Percentiles rank a stretch among this genome's conserved stretches.
These are phyloP conservation scores for Papiliotrema flavescens DNA, from an alignment of 1,284 basidiomycete species.

Conservation along the genomic window DNA sequence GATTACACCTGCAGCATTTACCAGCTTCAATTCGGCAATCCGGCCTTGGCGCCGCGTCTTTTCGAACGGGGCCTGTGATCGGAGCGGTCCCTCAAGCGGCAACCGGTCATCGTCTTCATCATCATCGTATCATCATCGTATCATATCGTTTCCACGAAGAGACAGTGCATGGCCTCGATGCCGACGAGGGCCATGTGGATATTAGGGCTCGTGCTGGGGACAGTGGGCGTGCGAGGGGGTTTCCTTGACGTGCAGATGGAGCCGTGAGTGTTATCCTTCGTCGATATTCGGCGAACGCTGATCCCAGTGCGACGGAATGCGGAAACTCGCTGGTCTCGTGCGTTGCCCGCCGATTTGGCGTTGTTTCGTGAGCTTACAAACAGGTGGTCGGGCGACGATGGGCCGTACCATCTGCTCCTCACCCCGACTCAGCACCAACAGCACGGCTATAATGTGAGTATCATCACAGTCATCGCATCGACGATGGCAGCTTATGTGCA, in stretches of 20 bases:
- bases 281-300: too few species aligned
- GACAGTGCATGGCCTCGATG: neutral
- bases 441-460: conserved; percentile 43
- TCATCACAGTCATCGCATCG: too few species aligned
- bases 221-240: neutral
- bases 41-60: too few species aligned
- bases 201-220: neutral
- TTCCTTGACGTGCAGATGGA: conserved; percentile 5
- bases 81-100: too few species aligned
- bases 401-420: conserved; percentile 44
- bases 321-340: conserved; percentile 20
- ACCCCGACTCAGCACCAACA: conserved; percentile 40
- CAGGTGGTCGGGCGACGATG: conserved; percentile 44
- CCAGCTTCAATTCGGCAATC: too few species aligned
- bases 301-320: conserved; percentile 22
- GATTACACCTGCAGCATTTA: too few species aligned
- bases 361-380: neutral
- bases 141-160: too few species aligned
- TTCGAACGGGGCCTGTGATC: too few species aligned
- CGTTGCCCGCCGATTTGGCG: conserved; percentile 1
- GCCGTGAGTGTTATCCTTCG: neutral
- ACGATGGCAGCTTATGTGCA: conserved; percentile 3
- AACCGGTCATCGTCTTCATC: too few species aligned
- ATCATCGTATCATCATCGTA: too few species aligned
- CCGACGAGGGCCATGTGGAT: neutral